phyloP scores from a whole-genome alignment of 2,329 filamentous ascomycete species.

The Onygenales sp. region DNA sequence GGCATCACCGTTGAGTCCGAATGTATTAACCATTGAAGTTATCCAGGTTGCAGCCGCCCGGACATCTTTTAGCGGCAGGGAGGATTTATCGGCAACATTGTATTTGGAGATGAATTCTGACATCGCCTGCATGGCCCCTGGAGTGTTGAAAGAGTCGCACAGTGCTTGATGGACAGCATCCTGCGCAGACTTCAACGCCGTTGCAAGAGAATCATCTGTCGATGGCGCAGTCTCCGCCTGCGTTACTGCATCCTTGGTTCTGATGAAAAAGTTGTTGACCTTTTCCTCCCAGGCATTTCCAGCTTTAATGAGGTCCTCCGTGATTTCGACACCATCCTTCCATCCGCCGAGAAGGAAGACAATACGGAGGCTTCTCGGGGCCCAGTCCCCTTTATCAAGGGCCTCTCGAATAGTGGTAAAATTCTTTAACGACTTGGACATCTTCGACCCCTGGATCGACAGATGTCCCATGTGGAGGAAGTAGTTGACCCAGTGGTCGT shows the following conservation, averaged over 20 bases:
- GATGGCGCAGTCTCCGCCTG: slow-evolving; percentile 18
- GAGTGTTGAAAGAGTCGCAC: slow-evolving; percentile 80
- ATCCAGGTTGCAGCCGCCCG: slow-evolving; percentile 62
- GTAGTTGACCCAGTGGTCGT: slow-evolving; percentile 80
- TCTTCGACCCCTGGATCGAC: slow-evolving; percentile 81
- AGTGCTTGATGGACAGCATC: slow-evolving; percentile 55
- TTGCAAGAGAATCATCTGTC: slow-evolving; percentile 34
- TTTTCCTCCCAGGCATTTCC: slow-evolving; percentile 72
- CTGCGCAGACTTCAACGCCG: slow-evolving; percentile 46
- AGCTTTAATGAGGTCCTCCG: slow-evolving; percentile 66
- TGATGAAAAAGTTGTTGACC: slow-evolving; percentile 61
- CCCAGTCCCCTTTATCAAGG: slow-evolving; percentile 59
- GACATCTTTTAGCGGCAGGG: slow-evolving; percentile 38
- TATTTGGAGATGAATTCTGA: slow-evolving; percentile 67
- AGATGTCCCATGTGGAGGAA: slow-evolving; percentile 94
- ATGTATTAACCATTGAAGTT: slow-evolving; percentile 72
- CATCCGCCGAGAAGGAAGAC: slow-evolving; percentile 82
- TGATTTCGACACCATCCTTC: slow-evolving; percentile 88
- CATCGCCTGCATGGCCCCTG: slow-evolving; percentile 67
- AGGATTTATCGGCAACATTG: slow-evolving; percentile 48
- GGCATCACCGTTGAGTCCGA: slow-evolving; percentile 54
- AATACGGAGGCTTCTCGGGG: slow-evolving; percentile 68
- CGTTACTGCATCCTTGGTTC: slow-evolving; percentile 40
- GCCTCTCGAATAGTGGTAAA: slow-evolving; percentile 89
- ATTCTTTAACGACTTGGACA: slow-evolving; percentile 94